phyloP scores from a whole-genome alignment of 495 filamentous ascomycete genomes.

The Schizothecium vesticola region DNA sequence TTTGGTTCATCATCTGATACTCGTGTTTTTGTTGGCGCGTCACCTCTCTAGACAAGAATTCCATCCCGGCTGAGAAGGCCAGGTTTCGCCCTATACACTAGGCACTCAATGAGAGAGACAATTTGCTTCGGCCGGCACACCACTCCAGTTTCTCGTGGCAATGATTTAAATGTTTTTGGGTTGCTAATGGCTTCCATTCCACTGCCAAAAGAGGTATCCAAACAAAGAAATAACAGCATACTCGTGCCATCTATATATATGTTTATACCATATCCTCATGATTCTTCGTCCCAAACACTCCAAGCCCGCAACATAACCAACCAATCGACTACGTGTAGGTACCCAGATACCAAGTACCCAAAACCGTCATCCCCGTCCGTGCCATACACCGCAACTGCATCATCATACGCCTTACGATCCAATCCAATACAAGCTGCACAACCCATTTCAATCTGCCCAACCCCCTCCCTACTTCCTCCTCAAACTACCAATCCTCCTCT shows the following conservation, averaged over 20 bases:
- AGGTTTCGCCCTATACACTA: no score
- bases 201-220: neutral
- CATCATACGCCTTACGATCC: no score
- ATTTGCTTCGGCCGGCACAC: no score
- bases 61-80: no score
- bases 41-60: no score
- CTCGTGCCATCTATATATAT: neutral
- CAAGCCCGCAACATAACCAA: no score
- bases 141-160: neutral
- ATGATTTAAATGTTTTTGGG: neutral
- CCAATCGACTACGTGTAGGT: no score
- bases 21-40: no score
- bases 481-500: constrained; percentile 43
- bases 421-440: neutral
- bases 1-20: neutral
- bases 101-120: no score
- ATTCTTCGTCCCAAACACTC: neutral
- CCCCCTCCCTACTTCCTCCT: constrained; percentile 25
- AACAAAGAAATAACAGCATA: neutral
- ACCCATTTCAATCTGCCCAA: neutral
- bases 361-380: neutral
- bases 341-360: neutral
- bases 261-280: neutral
- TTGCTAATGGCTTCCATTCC: neutral
- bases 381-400: no score